Evolutionary conservation across 495 filamentous ascomycete species (phyloP), one percentile per base, ranked within the genome.

Genomic region (Aspergillus panamensis): DNA sequence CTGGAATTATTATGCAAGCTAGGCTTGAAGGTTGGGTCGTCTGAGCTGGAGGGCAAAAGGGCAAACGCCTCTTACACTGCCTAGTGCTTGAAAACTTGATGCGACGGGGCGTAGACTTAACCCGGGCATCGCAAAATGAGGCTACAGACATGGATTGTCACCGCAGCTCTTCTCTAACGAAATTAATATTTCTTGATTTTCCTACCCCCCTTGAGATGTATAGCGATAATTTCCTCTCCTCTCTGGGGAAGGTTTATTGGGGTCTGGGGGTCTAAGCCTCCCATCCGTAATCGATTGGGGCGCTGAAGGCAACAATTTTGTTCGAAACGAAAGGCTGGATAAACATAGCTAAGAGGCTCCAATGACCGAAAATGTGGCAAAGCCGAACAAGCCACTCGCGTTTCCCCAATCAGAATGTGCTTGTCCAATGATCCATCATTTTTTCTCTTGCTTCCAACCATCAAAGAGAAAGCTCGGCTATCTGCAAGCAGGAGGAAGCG

Each of bases 71-170:
- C 30, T 43, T 39, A 17, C 12, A 55, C 37, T 16, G 31, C 45
- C 29, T 7, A 14, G 17, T 43, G 16, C 19, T 17, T 19, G 25
- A 16, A 37, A 29, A 31, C 20, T 9, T 21, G 48, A 49, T 17
- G n/a, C 12, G 43, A 51, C 19, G 48, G 45, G 58, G 58, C 58
- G 51, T 30, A 43, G 42, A 48, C 29, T 32, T 17, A 51, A 32
- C 29, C 58, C 47, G 58, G 58, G 52, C 58, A 60, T 48, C 13
- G 35, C 17, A 21, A 45, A 32, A 51, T 55, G 57, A 60, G 57
- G 57, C 44, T 54, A 25, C 16, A 14, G n/a, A 44, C 57, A 55
- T 60, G 57, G 25, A 25, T 25, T 25, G 25, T 25, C 25, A 25
- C 25, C 25, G 25, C 25, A 25, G 25, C 25, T 25, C 25, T 25